Evolutionary conservation across 2,329 filamentous ascomycete genomes (phyloP).

Genomic region (Aschersonia sp.): DNA sequence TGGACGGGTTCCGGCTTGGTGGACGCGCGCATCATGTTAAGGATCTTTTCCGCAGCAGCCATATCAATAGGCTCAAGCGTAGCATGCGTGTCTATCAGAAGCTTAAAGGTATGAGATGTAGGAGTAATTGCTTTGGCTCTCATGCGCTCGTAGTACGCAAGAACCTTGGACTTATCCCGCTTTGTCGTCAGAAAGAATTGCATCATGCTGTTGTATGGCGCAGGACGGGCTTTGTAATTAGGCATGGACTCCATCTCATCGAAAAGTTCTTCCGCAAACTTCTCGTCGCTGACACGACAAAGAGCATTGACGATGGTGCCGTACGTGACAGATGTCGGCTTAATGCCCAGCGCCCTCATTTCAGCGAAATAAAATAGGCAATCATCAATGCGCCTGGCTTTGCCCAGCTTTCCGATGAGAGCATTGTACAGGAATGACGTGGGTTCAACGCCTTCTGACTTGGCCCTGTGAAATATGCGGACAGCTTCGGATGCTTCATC

Average conservation of each 20-base stretch:
- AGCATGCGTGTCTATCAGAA: conserved; percentile 88
- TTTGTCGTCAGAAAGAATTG: conserved; percentile 98
- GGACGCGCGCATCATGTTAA: conserved; percentile 60
- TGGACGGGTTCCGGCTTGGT: conserved; percentile 86
- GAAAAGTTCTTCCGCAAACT: conserved; percentile 93
- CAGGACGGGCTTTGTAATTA: conserved; percentile 95
- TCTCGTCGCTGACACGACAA: conserved; percentile 93
- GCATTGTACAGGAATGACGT: conserved; percentile 98
- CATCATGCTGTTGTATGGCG: conserved; percentile 98
- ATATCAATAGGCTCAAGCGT: conserved; percentile 87
- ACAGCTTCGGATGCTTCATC: conserved; percentile 95
- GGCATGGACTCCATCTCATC: conserved; percentile 98
- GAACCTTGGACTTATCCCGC: conserved; percentile 85
- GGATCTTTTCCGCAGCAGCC: conserved; percentile 69
- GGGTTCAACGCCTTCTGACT: conserved; percentile 85
- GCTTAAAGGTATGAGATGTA: conserved; percentile 93
- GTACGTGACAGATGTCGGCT: conserved; percentile 94
- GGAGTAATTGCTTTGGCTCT: conserved; percentile 72
- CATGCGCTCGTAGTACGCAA: conserved; percentile 94
- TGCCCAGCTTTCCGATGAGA: conserved; percentile 93
- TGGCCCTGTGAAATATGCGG: conserved; percentile 91
- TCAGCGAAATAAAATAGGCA: conserved; percentile 96
- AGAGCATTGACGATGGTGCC: conserved; percentile 96
- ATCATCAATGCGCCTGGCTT: conserved; percentile 94
- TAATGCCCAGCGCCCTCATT: conserved; percentile 86